phyloP scores from a whole-genome alignment of 352 stramenopile genomes.

The Globisporangium spinosum region DNA sequence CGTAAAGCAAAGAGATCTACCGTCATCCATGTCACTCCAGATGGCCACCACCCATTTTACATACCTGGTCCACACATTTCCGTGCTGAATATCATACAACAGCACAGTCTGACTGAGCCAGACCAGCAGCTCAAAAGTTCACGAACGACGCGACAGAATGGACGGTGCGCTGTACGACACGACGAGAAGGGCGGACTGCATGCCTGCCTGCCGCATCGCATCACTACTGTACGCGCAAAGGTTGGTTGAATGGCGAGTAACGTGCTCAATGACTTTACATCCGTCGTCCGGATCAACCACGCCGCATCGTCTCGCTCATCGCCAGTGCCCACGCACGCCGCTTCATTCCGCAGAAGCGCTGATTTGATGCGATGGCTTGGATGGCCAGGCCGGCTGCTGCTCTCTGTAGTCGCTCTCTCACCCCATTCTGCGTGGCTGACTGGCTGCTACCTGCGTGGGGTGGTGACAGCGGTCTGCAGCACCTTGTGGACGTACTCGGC shows the following conservation, averaged over 20 bases:
- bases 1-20: not conserved
- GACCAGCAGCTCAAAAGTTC: not conserved
- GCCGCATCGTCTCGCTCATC: not conserved
- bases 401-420: not conserved
- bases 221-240: not conserved
- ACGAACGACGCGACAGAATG: not conserved
- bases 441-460: not conserved
- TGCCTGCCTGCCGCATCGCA: not conserved
- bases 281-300: not conserved
- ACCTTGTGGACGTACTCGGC: slow-evolving; percentile 4
- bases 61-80: not conserved
- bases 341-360: not conserved
- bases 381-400: too few species aligned
- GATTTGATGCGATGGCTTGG: not conserved
- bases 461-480: slow-evolving; percentile 1
- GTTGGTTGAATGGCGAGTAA: not conserved
- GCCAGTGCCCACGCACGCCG: too few species aligned
- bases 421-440: not conserved
- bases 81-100: not conserved
- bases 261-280: not conserved
- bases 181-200: not conserved
- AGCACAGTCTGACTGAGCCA: not conserved
- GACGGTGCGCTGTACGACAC: not conserved
- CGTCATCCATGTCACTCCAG: not conserved
- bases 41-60: not conserved